Percentiles rank a stretch among this genome's conserved stretches.
Conservation (phyloP, 768 basidiomycete genomes). For the Dioszegia crocea region DNA sequence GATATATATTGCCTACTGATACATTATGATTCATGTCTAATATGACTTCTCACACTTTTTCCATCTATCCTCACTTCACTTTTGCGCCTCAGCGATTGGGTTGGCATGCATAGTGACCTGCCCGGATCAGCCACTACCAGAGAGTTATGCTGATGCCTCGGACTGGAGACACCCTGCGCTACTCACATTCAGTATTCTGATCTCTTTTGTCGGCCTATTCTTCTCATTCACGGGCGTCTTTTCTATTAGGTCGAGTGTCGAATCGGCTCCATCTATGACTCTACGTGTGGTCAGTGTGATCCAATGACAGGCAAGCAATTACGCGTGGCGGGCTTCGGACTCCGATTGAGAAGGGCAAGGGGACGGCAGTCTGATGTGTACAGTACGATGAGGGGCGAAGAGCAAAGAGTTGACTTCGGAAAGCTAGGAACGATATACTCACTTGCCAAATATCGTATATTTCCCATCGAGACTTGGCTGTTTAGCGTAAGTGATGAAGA, state of each 20-base stretch:
- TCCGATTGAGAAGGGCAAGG: too few relatives aligned
- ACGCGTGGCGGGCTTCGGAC: too few relatives aligned
- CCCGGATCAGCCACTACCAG: neutral
- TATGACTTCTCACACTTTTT: too few relatives aligned
- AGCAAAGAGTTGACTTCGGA: too few relatives aligned
- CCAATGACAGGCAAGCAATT: too few relatives aligned
- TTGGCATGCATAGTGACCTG: constrained; percentile 78
- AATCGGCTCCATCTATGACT: constrained; percentile 96
- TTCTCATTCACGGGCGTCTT: constrained; percentile 84
- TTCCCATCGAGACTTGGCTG: constrained; percentile 92
- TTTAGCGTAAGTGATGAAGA: constrained; percentile 72
- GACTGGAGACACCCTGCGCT: neutral
- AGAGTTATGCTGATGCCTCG: neutral
- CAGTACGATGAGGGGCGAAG: too few relatives aligned
- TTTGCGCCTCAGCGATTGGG: constrained; percentile 72
- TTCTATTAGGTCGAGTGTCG: constrained; percentile 91
- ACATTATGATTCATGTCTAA: neutral
- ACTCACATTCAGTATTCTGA: constrained; percentile 75
- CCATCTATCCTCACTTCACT: constrained; percentile 9
- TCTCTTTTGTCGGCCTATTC: constrained; percentile 78
- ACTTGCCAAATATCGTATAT: constrained; percentile 81
- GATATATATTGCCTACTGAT: neutral
- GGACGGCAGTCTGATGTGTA: too few relatives aligned
- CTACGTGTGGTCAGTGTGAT: constrained; percentile 26
- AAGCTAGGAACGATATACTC: constrained; percentile 19